Conservation (phyloP, 129 eudicot genomes). For the Flaveria sonorensis region DNA sequence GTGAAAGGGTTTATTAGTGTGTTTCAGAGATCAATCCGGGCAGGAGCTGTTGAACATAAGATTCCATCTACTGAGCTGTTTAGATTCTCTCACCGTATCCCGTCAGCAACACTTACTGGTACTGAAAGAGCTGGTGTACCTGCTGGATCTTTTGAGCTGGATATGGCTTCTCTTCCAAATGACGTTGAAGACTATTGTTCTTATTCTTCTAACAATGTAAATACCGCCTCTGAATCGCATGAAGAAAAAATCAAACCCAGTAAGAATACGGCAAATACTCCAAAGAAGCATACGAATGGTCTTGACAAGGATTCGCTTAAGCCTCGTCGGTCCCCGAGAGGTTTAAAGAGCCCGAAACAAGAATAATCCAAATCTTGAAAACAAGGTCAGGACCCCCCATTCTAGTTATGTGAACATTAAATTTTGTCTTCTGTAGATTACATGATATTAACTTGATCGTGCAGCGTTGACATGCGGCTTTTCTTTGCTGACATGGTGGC, state of each 20-base stretch:
- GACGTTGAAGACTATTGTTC: slow-evolving; percentile 36
- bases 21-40: slow-evolving; percentile 43
- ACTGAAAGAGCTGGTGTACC: slow-evolving; percentile 77
- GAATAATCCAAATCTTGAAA: background rate
- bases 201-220: slow-evolving; percentile 33
- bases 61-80: slow-evolving; percentile 47
- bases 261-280: slow-evolving; percentile 26
- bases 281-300: slow-evolving; percentile 34
- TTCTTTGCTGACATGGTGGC: background rate
- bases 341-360: slow-evolving; percentile 12
- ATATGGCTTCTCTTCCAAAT: slow-evolving; percentile 69
- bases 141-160: slow-evolving; percentile 78
- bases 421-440: no score
- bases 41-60: slow-evolving; percentile 15
- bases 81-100: slow-evolving; percentile 76
- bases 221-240: slow-evolving; percentile 7
- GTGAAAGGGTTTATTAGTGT: slow-evolving; percentile 65
- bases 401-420: no score
- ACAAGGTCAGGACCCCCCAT: background rate
- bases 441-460: no score
- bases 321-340: slow-evolving; percentile 51
- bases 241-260: slow-evolving; percentile 21
- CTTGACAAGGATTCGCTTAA: slow-evolving; percentile 22
- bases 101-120: slow-evolving; percentile 61
- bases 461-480: no score